A percentile compares a stretch with the other conserved stretches of the same genome.
Evolutionary conservation across 2,329 filamentous ascomycete genomes (phyloP).

Genomic region (Pseudocercospora eumusae): DNA sequence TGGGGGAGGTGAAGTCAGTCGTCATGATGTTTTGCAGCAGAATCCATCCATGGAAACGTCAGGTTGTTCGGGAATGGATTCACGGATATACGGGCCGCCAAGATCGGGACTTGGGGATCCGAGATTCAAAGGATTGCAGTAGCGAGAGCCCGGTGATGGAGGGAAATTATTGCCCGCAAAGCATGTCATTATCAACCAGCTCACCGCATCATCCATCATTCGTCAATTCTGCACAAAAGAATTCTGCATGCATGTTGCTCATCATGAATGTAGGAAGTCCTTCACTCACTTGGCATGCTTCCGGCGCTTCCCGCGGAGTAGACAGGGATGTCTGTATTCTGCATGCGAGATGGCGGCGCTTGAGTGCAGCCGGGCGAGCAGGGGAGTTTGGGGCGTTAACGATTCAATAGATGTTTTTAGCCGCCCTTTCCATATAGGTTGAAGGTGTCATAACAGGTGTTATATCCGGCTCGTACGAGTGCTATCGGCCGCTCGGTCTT

Average conservation of each 20-base stretch:
- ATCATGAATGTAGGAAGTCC: not conserved
- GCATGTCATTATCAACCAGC: not conserved
- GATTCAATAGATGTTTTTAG: not conserved
- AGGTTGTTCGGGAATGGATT: too few species aligned
- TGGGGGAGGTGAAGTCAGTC: not conserved
- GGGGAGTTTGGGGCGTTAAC: not conserved
- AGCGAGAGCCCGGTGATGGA: conserved; percentile 2
- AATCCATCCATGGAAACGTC: too few species aligned
- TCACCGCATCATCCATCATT: not conserved
- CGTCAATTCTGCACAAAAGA: not conserved
- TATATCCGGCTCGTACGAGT: too few species aligned
- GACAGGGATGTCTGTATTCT: not conserved
- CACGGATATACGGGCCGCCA: conserved; percentile 10
- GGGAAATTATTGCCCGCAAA: not conserved
- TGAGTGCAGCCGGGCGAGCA: not conserved
- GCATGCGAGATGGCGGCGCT: not conserved
- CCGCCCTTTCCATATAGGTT: too few species aligned
- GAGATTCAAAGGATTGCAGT: conserved; percentile 10
- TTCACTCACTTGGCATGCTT: conserved; percentile 8
- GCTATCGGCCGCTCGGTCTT: too few species aligned
- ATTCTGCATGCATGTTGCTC: not conserved
- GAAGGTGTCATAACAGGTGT: too few species aligned
- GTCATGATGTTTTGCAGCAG: conserved; percentile 1
- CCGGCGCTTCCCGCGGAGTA: not conserved
- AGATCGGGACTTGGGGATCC: conserved; percentile 4